A percentile compares a stretch with the other conserved stretches of the same genome.
These are phyloP conservation scores for Saccharomyces mikatae DNA, from an alignment of 805 yeast genomes.

Conservation along the genomic window DNA sequence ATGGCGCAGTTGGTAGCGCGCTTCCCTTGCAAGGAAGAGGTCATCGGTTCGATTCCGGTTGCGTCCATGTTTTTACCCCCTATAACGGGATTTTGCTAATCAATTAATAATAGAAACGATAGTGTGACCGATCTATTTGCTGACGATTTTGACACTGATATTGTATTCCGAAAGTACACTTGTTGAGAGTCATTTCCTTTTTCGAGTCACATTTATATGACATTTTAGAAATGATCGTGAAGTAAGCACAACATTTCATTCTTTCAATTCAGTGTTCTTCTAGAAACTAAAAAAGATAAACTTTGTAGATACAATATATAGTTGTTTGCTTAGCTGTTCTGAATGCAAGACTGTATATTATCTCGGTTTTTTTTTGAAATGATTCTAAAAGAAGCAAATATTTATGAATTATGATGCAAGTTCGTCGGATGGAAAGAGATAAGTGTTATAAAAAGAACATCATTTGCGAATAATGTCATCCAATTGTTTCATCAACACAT, in stretches of 20 bases:
- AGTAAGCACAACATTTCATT: too few species aligned
- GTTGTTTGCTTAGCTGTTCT: neutral
- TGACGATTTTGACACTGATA: too few species aligned
- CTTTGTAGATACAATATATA: neutral
- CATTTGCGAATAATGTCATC: conserved; percentile 11
- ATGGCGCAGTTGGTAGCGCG: conserved; percentile 81
- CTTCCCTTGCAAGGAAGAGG: conserved; percentile 70
- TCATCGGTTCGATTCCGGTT: conserved; percentile 72
- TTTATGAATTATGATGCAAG: neutral
- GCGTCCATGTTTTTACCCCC: conserved; percentile 41
- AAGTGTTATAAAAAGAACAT: neutral
- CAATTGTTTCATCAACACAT: conserved; percentile 26
- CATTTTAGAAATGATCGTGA: too few species aligned
- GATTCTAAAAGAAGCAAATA: neutral
- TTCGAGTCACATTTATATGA: too few species aligned
- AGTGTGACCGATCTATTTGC: neutral
- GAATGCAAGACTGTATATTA: neutral
- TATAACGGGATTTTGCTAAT: neutral
- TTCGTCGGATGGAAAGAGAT: neutral
- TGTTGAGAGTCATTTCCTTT: too few species aligned
- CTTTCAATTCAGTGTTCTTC: too few species aligned
- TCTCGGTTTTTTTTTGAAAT: neutral
- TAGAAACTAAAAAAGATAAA: neutral
- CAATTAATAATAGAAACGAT: neutral
- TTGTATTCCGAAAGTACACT: too few species aligned